Percentiles rank a stretch among this genome's conserved stretches.
Conservation (phyloP, 345 rosid genomes). For the Eucalyptus curtisii region DNA sequence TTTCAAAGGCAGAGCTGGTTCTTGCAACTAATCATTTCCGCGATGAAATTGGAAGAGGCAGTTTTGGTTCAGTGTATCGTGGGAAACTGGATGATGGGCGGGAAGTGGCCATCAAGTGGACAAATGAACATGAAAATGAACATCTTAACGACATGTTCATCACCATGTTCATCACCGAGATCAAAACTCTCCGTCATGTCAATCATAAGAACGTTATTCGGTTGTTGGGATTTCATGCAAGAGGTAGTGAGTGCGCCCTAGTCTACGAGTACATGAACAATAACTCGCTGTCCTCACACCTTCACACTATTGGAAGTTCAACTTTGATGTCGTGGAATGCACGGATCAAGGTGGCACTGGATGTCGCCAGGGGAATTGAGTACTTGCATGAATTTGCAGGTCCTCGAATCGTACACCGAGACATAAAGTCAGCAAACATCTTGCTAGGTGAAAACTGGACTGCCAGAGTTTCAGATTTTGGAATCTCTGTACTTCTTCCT, state of each 20-base stretch:
- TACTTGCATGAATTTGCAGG: background rate
- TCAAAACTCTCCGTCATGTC: no score
- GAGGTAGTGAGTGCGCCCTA: background rate
- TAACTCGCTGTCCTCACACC: background rate
- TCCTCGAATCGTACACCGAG: background rate
- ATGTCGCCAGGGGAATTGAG: background rate
- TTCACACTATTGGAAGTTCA: background rate
- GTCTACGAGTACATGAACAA: background rate
- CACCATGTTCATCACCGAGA: no score
- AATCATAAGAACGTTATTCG: no score
- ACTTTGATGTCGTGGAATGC: background rate
- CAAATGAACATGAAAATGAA: no score
- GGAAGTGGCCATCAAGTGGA: background rate
- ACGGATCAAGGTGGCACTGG: background rate
- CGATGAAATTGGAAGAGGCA: background rate
- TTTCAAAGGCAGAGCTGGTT: background rate
- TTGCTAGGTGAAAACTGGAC: background rate
- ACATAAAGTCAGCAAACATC: background rate
- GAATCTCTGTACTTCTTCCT: background rate
- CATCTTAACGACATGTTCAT: no score
- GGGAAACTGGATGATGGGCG: background rate
- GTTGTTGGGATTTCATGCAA: background rate
- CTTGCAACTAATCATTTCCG: background rate
- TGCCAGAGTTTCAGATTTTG: background rate
- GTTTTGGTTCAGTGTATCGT: background rate